Percentiles rank a stretch among this genome's conserved stretches.
Conservation (phyloP, 2,329 filamentous ascomycete species). For the Pleurostoma richardsiae region DNA sequence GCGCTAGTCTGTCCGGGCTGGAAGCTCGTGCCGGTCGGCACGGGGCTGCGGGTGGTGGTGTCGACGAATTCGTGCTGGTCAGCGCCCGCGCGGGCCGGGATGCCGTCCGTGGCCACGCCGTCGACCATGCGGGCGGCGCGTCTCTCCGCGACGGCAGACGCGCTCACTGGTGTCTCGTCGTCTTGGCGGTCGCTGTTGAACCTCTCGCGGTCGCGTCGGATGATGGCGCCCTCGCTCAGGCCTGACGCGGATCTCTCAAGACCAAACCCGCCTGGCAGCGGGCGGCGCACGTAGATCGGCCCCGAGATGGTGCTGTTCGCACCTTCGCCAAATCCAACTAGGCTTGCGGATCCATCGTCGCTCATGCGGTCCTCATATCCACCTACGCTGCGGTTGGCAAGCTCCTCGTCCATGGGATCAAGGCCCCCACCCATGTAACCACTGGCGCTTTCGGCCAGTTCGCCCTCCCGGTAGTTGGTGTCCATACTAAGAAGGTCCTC, state of each 20-base stretch:
- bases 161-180: constrained; percentile 36
- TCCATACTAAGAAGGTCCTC: constrained; percentile 71
- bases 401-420: constrained; percentile 48
- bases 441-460: constrained; percentile 37
- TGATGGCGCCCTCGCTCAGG: constrained; percentile 37
- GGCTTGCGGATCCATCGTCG: constrained; percentile 75
- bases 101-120: constrained; percentile 55
- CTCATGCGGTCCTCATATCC: constrained; percentile 70
- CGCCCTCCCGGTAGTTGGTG: constrained; percentile 48
- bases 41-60: constrained; percentile 56
- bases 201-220: constrained; percentile 21
- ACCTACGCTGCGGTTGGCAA: constrained; percentile 40
- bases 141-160: constrained; percentile 44
- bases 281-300: constrained; percentile 59
- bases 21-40: constrained; percentile 33
- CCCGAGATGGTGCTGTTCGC: constrained; percentile 81
- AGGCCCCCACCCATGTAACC: constrained; percentile 43
- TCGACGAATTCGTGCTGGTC: constrained; percentile 56
- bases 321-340: constrained; percentile 91
- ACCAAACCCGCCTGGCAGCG: constrained; percentile 31
- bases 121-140: constrained; percentile 63
- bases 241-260: constrained; percentile 48
- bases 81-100: constrained; percentile 28
- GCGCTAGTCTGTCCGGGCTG: constrained; percentile 29
- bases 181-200: constrained; percentile 20